These are phyloP conservation scores for Apostasia shenzhenica DNA, from an alignment of 106 monocot genomes.

Conservation along the genomic window DNA sequence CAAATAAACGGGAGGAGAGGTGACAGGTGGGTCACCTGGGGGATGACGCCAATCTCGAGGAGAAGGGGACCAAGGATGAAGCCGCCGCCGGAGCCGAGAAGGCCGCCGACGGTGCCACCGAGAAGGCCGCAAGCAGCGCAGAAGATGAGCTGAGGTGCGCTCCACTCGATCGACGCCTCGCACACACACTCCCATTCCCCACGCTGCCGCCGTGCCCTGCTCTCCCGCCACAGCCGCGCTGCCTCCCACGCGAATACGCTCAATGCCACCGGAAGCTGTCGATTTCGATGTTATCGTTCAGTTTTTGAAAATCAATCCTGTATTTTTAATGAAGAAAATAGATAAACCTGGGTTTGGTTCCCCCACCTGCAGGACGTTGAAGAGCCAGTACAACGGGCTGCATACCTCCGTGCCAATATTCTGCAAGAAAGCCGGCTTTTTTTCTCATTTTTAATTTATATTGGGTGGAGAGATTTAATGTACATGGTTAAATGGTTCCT, in stretches of 20 bases:
- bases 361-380: conserved; percentile 74
- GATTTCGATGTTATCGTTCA: background rate
- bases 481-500: background rate
- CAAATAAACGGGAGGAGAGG: too few species aligned
- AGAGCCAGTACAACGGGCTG: conserved; percentile 61
- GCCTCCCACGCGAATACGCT: conserved; percentile 73
- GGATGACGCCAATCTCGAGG: conserved; percentile 89
- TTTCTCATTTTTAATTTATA: background rate
- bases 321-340: background rate
- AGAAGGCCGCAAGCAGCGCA: conserved; percentile 78
- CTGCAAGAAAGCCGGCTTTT: background rate
- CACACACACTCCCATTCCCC: conserved; percentile 78
- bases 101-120: conserved; percentile 91
- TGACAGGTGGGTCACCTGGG: conserved; percentile 40
- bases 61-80: conserved; percentile 94
- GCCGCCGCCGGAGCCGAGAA: conserved; percentile 97
- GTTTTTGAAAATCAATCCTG: background rate
- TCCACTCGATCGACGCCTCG: conserved; percentile 94
- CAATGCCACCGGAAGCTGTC: conserved; percentile 62
- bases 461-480: background rate
- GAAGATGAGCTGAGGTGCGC: conserved; percentile 45
- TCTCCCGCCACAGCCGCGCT: conserved; percentile 52
- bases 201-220: conserved; percentile 37
- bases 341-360: background rate
- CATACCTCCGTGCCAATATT: conserved; percentile 57